Percentiles rank a stretch among this genome's conserved stretches.
These are phyloP conservation scores for Pilatotrama ljubarskyi DNA, from an alignment of 768 basidiomycete species.

Conservation along the genomic window DNA sequence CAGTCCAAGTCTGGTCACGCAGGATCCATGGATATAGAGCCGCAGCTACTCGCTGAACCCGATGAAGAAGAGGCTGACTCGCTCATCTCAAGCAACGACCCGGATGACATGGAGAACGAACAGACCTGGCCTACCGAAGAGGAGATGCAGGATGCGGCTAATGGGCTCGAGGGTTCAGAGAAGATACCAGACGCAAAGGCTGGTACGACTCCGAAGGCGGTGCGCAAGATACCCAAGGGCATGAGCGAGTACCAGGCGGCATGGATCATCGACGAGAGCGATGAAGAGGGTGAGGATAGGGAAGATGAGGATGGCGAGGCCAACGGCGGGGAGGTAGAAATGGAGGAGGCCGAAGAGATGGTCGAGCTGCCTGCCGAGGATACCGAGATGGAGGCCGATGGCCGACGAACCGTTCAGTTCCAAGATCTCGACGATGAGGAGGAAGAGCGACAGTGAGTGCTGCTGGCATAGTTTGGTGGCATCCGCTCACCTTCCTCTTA, in stretches of 20 bases:
- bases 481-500: constrained; percentile 29
- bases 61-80: constrained; percentile 73
- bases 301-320: constrained; percentile 33
- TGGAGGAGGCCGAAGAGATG: constrained; percentile 59
- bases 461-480: constrained; percentile 2
- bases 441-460: constrained; percentile 79
- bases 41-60: constrained; percentile 64
- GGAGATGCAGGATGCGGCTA: constrained; percentile 64
- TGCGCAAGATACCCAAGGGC: constrained; percentile 89
- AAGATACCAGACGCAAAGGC: constrained; percentile 61
- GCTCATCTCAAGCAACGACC: constrained; percentile 81
- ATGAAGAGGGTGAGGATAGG: constrained; percentile 43
- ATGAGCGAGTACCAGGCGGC: constrained; percentile 97
- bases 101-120: constrained; percentile 89
- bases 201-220: constrained; percentile 76
- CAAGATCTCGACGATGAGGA: constrained; percentile 82
- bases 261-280: constrained; percentile 88
- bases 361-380: constrained; percentile 54
- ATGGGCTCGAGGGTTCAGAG: constrained; percentile 30
- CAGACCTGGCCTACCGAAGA: constrained; percentile 99
- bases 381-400: constrained; percentile 57
- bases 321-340: constrained; percentile 40
- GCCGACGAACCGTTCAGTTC: constrained; percentile 55
- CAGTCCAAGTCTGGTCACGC: constrained; percentile 37
- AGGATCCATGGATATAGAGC: constrained; percentile 67